Conservation (phyloP, 1,139 yeast species). For the Nakaseomyces uthaithaninus region DNA sequence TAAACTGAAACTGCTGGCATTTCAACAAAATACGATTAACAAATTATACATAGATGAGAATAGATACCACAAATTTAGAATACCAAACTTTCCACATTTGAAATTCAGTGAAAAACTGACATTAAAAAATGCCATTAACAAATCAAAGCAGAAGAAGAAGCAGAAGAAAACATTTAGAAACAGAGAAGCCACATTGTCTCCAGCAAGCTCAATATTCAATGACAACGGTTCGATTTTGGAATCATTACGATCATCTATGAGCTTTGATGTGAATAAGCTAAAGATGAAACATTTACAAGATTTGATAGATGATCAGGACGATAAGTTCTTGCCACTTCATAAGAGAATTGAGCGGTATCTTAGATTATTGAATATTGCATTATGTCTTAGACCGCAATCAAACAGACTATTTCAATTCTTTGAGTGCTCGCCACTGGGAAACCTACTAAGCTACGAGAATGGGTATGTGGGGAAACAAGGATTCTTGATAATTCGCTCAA, state of each 20-base stretch:
- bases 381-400: conserved; percentile 71
- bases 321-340: conserved; percentile 25
- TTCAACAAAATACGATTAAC: conserved; percentile 32
- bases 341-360: conserved; percentile 52
- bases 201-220: conserved; percentile 1
- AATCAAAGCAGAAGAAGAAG: not conserved
- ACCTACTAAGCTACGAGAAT: conserved; percentile 73
- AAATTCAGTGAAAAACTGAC: conserved; percentile 9
- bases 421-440: conserved; percentile 82
- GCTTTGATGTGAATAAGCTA: conserved; percentile 19
- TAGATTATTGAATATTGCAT: conserved; percentile 47
- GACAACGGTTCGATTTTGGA: not conserved
- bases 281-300: conserved; percentile 29
- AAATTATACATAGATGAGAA: conserved; percentile 23
- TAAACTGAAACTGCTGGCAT: conserved; percentile 47
- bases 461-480: conserved; percentile 89
- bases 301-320: conserved; percentile 27
- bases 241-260: conserved; percentile 3
- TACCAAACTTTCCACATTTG: conserved; percentile 31
- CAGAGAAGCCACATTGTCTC: not conserved
- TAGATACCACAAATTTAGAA: conserved; percentile 21
- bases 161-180: not conserved
- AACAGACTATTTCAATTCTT: conserved; percentile 77
- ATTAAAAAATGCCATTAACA: not conserved
- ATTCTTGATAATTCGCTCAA: conserved; percentile 64